These are phyloP conservation scores for Aureobasidium sp. DNA, from an alignment of 2,329 filamentous ascomycete genomes.

Conservation along the genomic window DNA sequence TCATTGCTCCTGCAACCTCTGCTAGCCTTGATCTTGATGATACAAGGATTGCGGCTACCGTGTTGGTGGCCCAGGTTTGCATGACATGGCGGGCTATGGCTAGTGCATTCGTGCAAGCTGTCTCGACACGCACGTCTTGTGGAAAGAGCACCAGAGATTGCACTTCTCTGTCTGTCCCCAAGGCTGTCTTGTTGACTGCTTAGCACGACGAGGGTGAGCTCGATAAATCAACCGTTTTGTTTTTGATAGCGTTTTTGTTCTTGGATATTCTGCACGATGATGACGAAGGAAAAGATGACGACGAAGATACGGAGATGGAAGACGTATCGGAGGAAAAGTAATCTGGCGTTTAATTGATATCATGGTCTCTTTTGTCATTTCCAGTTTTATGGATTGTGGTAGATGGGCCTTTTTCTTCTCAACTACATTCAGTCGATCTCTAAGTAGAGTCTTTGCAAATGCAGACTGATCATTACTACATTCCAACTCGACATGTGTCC, in stretches of 20 bases:
- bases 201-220: constrained; percentile 11
- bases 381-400: not conserved
- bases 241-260: constrained; percentile 4
- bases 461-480: too few relatives aligned
- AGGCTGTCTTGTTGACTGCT: not conserved
- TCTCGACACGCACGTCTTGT: not conserved
- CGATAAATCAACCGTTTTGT: not conserved
- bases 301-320: not conserved
- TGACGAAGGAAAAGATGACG: not conserved
- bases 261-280: not conserved
- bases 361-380: not conserved
- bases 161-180: not conserved
- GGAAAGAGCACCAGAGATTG: not conserved
- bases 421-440: not conserved
- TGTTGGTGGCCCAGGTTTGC: not conserved
- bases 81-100: not conserved
- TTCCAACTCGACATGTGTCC: not conserved
- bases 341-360: not conserved
- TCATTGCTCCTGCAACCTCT: not conserved
- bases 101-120: not conserved
- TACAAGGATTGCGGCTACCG: not conserved
- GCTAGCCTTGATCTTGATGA: not conserved
- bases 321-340: not conserved
- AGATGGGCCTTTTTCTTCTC: not conserved
- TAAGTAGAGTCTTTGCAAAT: not conserved